Evolutionary conservation across 2,329 filamentous ascomycete genomes (phyloP), one percentile per base, ranked within the genome.

Genomic region (Aspergillus phoenicis): DNA sequence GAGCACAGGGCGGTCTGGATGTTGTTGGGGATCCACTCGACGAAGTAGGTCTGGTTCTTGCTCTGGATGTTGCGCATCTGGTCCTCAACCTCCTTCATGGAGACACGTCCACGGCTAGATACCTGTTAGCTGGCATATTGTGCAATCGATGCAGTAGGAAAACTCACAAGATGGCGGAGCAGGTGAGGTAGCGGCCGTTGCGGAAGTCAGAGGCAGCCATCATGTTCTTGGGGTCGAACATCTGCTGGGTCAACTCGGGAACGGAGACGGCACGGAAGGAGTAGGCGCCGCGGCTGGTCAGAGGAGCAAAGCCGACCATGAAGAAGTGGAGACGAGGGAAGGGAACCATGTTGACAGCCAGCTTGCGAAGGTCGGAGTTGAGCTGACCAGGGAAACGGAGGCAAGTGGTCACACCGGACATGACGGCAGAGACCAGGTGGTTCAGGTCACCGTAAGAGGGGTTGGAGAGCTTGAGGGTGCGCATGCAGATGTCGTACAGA

Each of bases 171-270:
- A 99, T 97, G 79, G 95, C 93, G 81, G 90, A 98, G 90, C 95
- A 99, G 73, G 95, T 99, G 77, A 99, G 89, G 87, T 99, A 99
- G 77, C 95, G 95, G 81, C 95, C 95, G 82, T 98, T 99, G 76
- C 95, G 92, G 93, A 99, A 99, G 85, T 99, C 95, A 67, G 93
- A 96, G 69, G 95, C 95, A 83, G 95, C 95, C 95, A 99, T 99
- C 94, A 99, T 99, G 90, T 99, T 99, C 93, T 98, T 99, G 77
- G 95, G 94, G 86, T 99, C 95, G 86, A 96, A 99, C 93, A 99
- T 98, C 83, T 99, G 95, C 86, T 99, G 95, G 75, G 95, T 98
- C 81, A 99, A 88, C 87, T 99, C 95, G 61, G 95, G 94, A 65
- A 99, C 95, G 76, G 90, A 93, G 81, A 98, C 91, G 70, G 95